Evolutionary conservation across 768 basidiomycete species (phyloP).

Genomic region (Phylloporus rhodoxanthus): DNA sequence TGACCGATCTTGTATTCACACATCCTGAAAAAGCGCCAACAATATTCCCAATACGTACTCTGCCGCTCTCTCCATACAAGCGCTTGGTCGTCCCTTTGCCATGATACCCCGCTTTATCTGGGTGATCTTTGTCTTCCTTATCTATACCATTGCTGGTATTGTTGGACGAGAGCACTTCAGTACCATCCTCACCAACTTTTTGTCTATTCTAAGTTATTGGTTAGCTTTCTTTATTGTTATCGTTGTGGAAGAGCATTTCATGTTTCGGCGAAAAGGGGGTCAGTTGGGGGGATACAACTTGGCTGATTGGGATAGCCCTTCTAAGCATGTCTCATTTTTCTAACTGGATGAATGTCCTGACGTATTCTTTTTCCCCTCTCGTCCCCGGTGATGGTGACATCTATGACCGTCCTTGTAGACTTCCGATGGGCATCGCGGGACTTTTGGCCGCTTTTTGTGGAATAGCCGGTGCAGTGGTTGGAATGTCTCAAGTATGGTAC

Average conservation of each 20-base stretch:
- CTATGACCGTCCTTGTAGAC: slow-evolving; percentile 18
- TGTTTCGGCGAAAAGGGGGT: slow-evolving; percentile 39
- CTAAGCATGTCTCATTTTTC: slow-evolving; percentile 25
- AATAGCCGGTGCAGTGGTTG: slow-evolving; percentile 43
- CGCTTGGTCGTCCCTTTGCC: slow-evolving; percentile 39
- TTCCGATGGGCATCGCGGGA: slow-evolving; percentile 46
- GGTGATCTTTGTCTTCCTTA: slow-evolving; percentile 36
- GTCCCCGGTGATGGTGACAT: not conserved
- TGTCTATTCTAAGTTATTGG: slow-evolving; percentile 43
- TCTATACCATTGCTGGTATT: slow-evolving; percentile 37
- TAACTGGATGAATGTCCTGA: not conserved
- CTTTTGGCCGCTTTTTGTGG: slow-evolving; percentile 43
- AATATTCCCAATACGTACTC: slow-evolving; percentile 45
- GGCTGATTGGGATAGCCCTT: slow-evolving; percentile 41
- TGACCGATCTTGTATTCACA: not conserved
- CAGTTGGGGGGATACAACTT: slow-evolving; percentile 47
- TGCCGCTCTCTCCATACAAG: slow-evolving; percentile 41
- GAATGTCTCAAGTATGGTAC: slow-evolving; percentile 52
- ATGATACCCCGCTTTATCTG: slow-evolving; percentile 42
- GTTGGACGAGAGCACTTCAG: slow-evolving; percentile 42
- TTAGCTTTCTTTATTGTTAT: slow-evolving; percentile 43
- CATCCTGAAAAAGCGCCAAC: slow-evolving; percentile 24
- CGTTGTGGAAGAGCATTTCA: slow-evolving; percentile 40
- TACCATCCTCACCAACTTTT: slow-evolving; percentile 38
- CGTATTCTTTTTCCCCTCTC: not conserved